A percentile compares a stretch with the other conserved stretches of the same genome.
Evolutionary conservation across 2,329 filamentous ascomycete species (phyloP).

Genomic region (Fusarium redolens): DNA sequence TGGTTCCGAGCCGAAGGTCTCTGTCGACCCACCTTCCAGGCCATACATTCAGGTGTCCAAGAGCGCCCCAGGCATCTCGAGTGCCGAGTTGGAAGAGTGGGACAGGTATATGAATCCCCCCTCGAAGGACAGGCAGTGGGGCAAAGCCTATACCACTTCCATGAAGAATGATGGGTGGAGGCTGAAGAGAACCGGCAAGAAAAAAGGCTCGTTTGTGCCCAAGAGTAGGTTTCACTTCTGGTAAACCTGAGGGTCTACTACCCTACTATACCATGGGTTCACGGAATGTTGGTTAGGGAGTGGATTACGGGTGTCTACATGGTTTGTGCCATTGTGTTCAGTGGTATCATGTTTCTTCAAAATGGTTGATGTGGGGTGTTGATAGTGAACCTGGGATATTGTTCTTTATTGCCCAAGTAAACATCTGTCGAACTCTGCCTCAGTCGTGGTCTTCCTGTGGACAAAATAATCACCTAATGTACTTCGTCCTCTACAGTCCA

Average conservation of each 20-base stretch:
- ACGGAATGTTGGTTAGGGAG: rapidly evolving
- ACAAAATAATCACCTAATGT: no score
- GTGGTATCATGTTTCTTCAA: neutral
- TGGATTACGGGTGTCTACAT: no score
- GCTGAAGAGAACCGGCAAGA: neutral
- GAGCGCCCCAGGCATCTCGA: neutral
- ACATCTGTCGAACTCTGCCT: no score
- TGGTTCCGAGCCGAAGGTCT: neutral
- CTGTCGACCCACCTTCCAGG: neutral
- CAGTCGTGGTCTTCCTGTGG: rapidly evolving
- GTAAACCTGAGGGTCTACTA: neutral
- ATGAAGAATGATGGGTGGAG: neutral
- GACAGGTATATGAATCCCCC: neutral
- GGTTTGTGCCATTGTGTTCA: neutral
- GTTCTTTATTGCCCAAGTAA: no score
- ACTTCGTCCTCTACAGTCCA: neutral
- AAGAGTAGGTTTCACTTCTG: neutral
- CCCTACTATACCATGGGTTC: neutral
- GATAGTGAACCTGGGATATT: neutral
- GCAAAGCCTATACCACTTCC: neutral
- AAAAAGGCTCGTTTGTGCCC: neutral
- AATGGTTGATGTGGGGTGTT: neutral
- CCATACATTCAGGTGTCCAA: neutral
- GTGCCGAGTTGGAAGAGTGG: neutral
- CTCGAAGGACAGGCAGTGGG: neutral